Evolutionary conservation across 768 basidiomycete genomes (phyloP).

Genomic region (Lentinula detonsa): DNA sequence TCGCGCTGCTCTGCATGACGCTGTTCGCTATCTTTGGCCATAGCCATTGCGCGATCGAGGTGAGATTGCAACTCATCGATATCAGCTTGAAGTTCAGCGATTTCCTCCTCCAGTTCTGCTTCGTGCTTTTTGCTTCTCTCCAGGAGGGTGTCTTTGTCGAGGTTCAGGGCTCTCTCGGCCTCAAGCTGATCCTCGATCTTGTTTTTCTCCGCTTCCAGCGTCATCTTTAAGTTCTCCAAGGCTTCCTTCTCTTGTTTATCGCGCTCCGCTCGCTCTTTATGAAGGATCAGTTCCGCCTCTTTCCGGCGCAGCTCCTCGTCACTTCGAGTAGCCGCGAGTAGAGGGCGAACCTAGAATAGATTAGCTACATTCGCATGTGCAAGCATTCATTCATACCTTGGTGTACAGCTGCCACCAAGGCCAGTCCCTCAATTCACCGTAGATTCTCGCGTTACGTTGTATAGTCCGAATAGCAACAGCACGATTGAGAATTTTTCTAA

Average conservation of each 20-base stretch:
- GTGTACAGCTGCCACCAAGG: constrained; percentile 99
- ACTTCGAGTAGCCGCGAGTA: constrained; percentile 86
- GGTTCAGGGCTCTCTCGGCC: constrained; percentile 69
- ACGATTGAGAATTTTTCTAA: constrained; percentile 92
- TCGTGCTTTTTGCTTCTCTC: constrained; percentile 85
- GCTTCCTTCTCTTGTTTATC: constrained; percentile 79
- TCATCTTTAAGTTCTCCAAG: constrained; percentile 74
- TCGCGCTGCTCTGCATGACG: constrained; percentile 65
- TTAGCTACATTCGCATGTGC: not conserved
- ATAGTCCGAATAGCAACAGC: constrained; percentile 88
- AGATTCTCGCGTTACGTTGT: constrained; percentile 89
- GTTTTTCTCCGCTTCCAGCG: constrained; percentile 78
- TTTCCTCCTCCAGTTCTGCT: constrained; percentile 79
- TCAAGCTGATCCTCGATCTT: constrained; percentile 78
- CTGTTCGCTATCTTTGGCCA: constrained; percentile 77
- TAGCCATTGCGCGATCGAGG: constrained; percentile 69
- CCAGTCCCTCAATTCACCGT: constrained; percentile 89
- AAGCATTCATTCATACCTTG: constrained; percentile 48
- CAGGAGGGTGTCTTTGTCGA: constrained; percentile 81
- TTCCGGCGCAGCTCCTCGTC: constrained; percentile 90
- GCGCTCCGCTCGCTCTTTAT: constrained; percentile 80
- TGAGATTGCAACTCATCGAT: constrained; percentile 83
- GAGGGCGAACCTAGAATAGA: constrained; percentile 66
- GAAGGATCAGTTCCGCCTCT: constrained; percentile 73
- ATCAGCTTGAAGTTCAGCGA: constrained; percentile 72